Evolutionary conservation across 2,329 filamentous ascomycete species (phyloP).

Genomic region (Phyllosticta paracitricarpa): DNA sequence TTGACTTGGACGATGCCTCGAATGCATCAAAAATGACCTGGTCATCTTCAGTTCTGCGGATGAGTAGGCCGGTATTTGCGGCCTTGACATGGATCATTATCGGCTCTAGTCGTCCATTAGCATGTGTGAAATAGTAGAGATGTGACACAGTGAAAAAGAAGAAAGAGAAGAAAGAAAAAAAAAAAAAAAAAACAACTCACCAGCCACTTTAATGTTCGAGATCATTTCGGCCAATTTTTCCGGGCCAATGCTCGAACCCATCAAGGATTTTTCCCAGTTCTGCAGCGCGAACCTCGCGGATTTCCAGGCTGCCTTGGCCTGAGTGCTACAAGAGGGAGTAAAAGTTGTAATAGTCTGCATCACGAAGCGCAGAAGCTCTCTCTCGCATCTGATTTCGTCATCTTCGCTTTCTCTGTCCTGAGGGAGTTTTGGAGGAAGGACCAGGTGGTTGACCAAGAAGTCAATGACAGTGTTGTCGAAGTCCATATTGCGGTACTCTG

Average conservation of each 20-base stretch:
- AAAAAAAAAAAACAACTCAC: too few species aligned
- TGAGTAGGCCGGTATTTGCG: constrained; percentile 40
- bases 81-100: constrained; percentile 27
- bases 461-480: neutral
- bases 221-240: too few species aligned
- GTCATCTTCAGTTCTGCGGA: constrained; percentile 19
- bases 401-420: constrained; percentile 22
- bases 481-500: neutral
- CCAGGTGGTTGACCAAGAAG: constrained; percentile 38
- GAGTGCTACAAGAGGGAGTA: too few species aligned
- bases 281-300: neutral
- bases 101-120: neutral
- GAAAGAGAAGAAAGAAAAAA: too few species aligned
- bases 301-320: neutral
- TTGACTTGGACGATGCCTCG: constrained; percentile 35
- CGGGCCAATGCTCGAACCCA: too few species aligned
- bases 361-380: neutral
- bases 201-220: too few species aligned
- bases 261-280: neutral
- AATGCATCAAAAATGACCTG: constrained; percentile 34
- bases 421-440: constrained; percentile 40
- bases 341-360: neutral
- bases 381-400: neutral
- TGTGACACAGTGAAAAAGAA: too few species aligned
- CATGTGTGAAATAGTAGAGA: neutral